These are phyloP conservation scores for Pseudogymnoascus destructans DNA, from an alignment of 2,329 filamentous ascomycete genomes.

Conservation along the genomic window DNA sequence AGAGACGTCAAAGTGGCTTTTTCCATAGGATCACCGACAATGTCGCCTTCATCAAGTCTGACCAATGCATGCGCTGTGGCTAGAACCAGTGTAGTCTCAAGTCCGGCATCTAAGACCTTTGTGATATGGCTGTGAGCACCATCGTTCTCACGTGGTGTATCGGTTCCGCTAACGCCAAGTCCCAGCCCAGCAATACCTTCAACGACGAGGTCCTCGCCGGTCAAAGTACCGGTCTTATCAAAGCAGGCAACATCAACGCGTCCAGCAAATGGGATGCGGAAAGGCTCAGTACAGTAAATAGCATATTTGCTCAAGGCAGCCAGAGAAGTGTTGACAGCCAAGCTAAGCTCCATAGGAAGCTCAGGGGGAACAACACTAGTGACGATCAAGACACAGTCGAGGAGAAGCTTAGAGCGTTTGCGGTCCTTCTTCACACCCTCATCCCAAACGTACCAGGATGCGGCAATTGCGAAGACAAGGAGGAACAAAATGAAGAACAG, in stretches of 20 bases:
- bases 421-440: constrained; percentile 90
- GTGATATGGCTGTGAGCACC: constrained; percentile 73
- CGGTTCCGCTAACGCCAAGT: constrained; percentile 53
- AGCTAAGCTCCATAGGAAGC: constrained; percentile 91
- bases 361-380: constrained; percentile 98
- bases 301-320: constrained; percentile 88
- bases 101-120: constrained; percentile 52
- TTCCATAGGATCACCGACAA: constrained; percentile 98
- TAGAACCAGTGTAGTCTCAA: constrained; percentile 83
- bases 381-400: constrained; percentile 94
- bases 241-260: constrained; percentile 95
- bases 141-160: constrained; percentile 55
- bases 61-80: constrained; percentile 92
- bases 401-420: constrained; percentile 90
- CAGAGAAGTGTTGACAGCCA: constrained; percentile 95
- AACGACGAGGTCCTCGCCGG: constrained; percentile 90
- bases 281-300: constrained; percentile 97
- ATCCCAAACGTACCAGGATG: constrained; percentile 98
- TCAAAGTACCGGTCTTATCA: constrained; percentile 95
- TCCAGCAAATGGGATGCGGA: constrained; percentile 92
- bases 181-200: constrained; percentile 88
- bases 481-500: constrained; percentile 97
- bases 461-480: constrained; percentile 87
- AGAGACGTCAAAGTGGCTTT: constrained; percentile 85
- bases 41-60: constrained; percentile 89